Conservation (phyloP, 2,329 filamentous ascomycete species). For the Pseudocercospora vitis region DNA sequence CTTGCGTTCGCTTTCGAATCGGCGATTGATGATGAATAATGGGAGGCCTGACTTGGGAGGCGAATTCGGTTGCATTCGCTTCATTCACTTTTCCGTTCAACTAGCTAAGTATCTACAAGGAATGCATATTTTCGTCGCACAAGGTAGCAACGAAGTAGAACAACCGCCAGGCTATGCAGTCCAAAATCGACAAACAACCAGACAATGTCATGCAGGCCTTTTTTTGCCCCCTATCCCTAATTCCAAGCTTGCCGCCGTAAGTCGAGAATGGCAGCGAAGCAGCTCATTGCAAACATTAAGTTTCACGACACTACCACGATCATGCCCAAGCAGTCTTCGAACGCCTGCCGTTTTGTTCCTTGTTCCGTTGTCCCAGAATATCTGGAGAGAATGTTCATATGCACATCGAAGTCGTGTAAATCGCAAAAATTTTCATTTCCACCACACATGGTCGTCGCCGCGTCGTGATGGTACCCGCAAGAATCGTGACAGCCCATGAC, state of each 20-base stretch:
- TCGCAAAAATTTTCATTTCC: conserved; percentile 14
- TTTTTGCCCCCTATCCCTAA: neutral
- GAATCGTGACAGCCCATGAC: conserved; percentile 18
- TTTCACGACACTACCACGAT: neutral
- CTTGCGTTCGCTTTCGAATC: neutral
- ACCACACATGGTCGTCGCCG: too few relatives aligned
- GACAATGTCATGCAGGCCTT: conserved; percentile 3
- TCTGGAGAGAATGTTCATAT: conserved; percentile 28
- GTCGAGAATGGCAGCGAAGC: neutral
- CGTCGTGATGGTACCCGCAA: conserved; percentile 11
- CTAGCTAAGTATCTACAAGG: conserved; percentile 1
- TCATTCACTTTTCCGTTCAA: neutral
- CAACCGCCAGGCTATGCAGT: conserved; percentile 6
- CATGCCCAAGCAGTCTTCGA: neutral
- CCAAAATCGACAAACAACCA: neutral
- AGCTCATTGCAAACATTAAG: conserved; percentile 11
- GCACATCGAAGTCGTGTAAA: conserved; percentile 30
- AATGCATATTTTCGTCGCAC: neutral
- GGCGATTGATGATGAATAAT: neutral
- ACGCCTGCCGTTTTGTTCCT: neutral
- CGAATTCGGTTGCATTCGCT: neutral
- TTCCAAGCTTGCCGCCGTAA: conserved; percentile 4
- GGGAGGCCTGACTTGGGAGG: neutral
- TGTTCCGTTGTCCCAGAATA: conserved; percentile 8
- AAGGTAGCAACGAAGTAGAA: neutral